Base-by-base conservation (phyloP, 140 eudicot genomes). In the Anethum foeniculum region DNA sequence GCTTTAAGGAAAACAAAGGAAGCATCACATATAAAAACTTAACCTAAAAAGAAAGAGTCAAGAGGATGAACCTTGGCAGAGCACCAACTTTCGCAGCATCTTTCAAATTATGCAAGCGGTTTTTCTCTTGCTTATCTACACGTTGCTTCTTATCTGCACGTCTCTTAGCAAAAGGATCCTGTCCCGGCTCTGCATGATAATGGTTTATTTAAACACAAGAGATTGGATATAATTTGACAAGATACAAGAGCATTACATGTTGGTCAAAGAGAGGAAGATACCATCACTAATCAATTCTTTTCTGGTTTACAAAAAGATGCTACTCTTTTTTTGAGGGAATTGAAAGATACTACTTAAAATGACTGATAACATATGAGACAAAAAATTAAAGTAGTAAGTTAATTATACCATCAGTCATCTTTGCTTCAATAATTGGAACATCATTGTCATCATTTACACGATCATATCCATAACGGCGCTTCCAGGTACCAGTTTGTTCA, bases 391-490 rank as follows among this genome's bases (percentile, higher is more conserved):
- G 49, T 43, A 2, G 4, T n/a, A 7, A 6, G 30, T 10, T 2
- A 48, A 27, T 48, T 54, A 82, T 91, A 89, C 97, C 99, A 81
- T 95, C 99, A 54, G 93, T 87, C 89, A 84, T 81, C 89, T 95
- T 95, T 81, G 99, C 98, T 73, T 90, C 98, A n/a, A 95, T 95
- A 74, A 95, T 91, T 67, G 98, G 98, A 25, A 92, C n/a, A 75
- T 95, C 96, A 0, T 92, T 89, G 82, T 95, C 99, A 87, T 95
- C 99, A 79, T 93, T 95, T 25, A 93, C 97, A 68, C 98, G 92
- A 71, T 91, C 99, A 86, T 93, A 95, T 47, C 99, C 99, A 82
- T 91, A 84, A 14, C 93, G 90, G 21, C 99, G 97, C 87, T 95
- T 95, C 99, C 99, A 95, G 69, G 91, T 80, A 58, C 88, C 83